Conservation (phyloP, 192 early-diverging fungal genomes). For the Polychytrium aggregatum region DNA sequence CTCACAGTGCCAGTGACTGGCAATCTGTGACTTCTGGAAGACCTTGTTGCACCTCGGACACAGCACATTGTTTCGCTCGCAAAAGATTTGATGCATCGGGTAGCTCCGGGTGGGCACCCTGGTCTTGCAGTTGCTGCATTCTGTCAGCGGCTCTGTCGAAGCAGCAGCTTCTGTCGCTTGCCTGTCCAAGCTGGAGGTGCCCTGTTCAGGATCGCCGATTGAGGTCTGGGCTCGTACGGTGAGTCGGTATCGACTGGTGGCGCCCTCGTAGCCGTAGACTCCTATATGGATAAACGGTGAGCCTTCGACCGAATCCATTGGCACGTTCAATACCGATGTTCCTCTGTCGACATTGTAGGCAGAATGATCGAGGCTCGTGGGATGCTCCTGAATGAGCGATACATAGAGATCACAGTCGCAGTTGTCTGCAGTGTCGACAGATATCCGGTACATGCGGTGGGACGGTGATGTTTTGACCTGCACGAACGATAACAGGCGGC, state of each 20-base stretch:
- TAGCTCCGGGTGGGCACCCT: conserved; percentile 49
- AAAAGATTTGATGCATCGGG: conserved; percentile 65
- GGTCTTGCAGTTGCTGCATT: conserved; percentile 64
- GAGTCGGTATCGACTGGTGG: background rate
- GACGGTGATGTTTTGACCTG: background rate
- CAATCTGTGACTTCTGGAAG: conserved; percentile 55
- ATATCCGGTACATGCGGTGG: background rate
- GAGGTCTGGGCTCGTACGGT: background rate
- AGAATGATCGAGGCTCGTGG: conserved; percentile 22
- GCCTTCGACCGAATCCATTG: background rate
- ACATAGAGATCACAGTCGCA: conserved; percentile 28
- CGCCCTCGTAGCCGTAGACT: background rate
- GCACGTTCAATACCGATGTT: background rate
- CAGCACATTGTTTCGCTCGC: conserved; percentile 64
- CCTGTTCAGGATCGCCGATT: background rate
- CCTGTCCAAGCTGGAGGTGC: background rate
- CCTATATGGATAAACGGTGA: conserved; percentile 17
- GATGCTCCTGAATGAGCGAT: conserved; percentile 11
- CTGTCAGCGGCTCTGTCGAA: conserved; percentile 8
- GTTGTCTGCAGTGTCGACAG: conserved; percentile 1
- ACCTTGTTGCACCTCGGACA: conserved; percentile 54
- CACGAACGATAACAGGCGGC: no score
- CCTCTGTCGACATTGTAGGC: conserved; percentile 10
- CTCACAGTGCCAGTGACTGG: conserved; percentile 76
- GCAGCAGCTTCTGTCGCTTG: no score